Evolutionary conservation across 345 rosid genomes (phyloP), one percentile per base, ranked within the genome.

Genomic region (Gynandropsis gynandra): DNA sequence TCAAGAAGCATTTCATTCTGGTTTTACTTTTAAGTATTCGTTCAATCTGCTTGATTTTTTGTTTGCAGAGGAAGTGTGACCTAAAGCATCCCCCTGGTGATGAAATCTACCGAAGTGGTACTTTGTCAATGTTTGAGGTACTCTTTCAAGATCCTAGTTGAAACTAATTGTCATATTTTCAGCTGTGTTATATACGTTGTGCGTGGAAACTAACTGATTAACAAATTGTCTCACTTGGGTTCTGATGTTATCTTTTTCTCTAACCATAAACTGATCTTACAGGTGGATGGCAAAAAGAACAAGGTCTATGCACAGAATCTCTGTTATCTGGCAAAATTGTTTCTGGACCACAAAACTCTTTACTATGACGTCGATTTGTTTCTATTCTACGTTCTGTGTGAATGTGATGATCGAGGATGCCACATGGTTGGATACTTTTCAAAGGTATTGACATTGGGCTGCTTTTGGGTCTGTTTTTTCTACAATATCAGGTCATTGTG

Each of bases 401-500:
- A 92, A 74, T 92, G 96, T 56, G 98, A 92, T 72, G 98, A 92
- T 71, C 89, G 98, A 18, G 98, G 98, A 55, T 92, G 98, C 79
- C 98, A 92, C 77, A 92, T 88, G 97, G 97, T 88, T 69, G 98
- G 98, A 55, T 92, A 92, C 70, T 92, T 85, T 58, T 92, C 98
- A 49, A 92, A 92, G 98, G 98, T 85, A 70, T 69, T 36, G 56
- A 2, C 14, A 38, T 36, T 44, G 31, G 13, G 24, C 43, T 42
- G 48, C 39, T 49, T 8, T 1, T 56, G 47, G 34, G 9, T 17
- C 52, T 58, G 54, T 58, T 65, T 58, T 65, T 50, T 18, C 8
- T 42, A 45, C 47, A 52, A 51, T 21, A 12, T 37, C 17, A 14
- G 14, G 36, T 34, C 29, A 24, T 24, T 24, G 29, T 2, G 5